Evolutionary conservation across 2,329 filamentous ascomycete genomes (phyloP), one percentile per base, ranked within the genome.

Genomic region (Trichocomaceae sp.): DNA sequence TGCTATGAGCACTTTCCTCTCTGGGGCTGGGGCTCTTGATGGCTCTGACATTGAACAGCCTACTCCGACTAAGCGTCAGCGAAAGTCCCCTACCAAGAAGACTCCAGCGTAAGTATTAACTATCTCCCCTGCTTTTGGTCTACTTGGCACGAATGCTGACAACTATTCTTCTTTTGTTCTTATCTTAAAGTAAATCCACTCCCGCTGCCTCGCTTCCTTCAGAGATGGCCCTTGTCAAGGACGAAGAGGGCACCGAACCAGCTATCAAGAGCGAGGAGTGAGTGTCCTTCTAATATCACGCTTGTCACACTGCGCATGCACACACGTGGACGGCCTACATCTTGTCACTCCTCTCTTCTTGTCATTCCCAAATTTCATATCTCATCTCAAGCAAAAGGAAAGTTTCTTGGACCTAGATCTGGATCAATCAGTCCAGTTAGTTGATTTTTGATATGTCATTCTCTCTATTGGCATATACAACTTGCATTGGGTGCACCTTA

Each of bases 81-180:
- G 60, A 17, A 63, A 62, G 56, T 46, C 54, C 3, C 49, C 50
- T 8, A 49, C 49, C 5, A 66, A 62, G 50, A 65, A 66, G 47
- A 37, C 42, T 9, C 19, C 54, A 33, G 42, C 47, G 54, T 56
- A 39, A 37, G 45, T 47, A 12, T 23, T 4, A 4, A 26, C 23
- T 26, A 26, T 26, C 23, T 35, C 12, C 6, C 13, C 8, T 22
- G 15, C n/a, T 20, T 22, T 12, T 17, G 5, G 15, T 13, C 10
- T 29, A 5, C 2, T 20, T 29, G n/a, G 19, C 19, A 8, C 9
- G 23, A 17, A 8, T 44, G 7, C 48, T 44, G 20, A 51, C 39
- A 45, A 26, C 23, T 26, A 26, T 26, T 26, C 8, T 19, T 31
- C 9, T 22, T 29, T 50, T 19, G 22, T 15, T 50, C 29, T 26